Evolutionary conservation across 768 basidiomycete species (phyloP), one percentile per base, ranked within the genome.

Genomic region (Hydnomerulius pinastri): DNA sequence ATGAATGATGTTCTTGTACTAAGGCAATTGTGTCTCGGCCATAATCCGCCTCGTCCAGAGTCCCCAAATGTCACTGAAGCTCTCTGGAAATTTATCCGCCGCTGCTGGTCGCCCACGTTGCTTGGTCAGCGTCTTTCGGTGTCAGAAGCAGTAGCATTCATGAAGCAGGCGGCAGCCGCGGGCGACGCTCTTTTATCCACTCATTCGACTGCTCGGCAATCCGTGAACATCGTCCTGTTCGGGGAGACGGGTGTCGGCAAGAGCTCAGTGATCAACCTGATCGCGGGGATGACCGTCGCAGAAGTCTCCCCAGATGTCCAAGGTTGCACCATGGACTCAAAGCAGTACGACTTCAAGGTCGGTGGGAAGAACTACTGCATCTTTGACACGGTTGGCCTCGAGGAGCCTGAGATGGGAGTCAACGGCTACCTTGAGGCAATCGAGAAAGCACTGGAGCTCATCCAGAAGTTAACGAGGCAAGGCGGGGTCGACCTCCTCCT

Each of bases 291-390:
- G 17, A 6, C 18, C 17, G 18, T 2, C 18, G 55, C 55, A 17
- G 46, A 40, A 15, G 32, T 46, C 21, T 56, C 55, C 6, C 28
- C 43, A 17, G 45, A 54, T 6, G 57, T 64, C 2, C 32, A 46
- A 1, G 71, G 71, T 0, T 68, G 63, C 48, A 74, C 73, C 1
- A 61, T 72, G 32, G 17, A 58, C 3, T 59, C 43, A 40, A 51
- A 39, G 0, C 29, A 43, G 2, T 70, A 71, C 51, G n/a, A 29
- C 2, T 50, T 59, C 18, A 46, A 37, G 18, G 48, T 64, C 35
- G 43, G 39, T 4, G 29, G 28, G 12, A 48, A 13, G 25, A 23
- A 28, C 23, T 53, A 54, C 44, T 9, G 40, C 21, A 40, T 59
- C 40, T 61, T 33, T n/a, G n/a, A n/a, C n/a, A n/a, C n/a, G n/a